Evolutionary conservation across 352 stramenopile species (phyloP).

Genomic region (Globisporangium camurandrum): DNA sequence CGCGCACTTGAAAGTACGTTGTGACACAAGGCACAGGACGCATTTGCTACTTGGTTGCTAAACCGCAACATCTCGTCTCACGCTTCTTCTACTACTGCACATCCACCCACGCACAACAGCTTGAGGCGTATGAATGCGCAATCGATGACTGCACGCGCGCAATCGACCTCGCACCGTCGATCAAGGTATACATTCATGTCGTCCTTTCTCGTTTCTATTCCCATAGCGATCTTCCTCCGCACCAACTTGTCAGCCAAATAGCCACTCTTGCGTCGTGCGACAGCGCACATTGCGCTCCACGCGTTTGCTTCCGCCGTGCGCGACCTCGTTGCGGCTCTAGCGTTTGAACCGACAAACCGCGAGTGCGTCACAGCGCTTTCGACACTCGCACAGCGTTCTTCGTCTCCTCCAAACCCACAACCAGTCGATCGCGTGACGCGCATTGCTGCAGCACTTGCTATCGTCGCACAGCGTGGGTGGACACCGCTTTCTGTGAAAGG

Average conservation of each 20-base stretch:
- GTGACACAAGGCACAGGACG: neutral
- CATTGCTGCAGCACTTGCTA: slow-evolving; percentile 21
- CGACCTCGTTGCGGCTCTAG: slow-evolving; percentile 34
- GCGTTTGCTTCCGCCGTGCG: slow-evolving; percentile 21
- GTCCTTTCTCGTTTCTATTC: no score
- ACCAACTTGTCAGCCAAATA: no score
- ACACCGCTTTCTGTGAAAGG: slow-evolving; percentile 30
- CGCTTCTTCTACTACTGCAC: neutral
- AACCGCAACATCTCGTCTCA: neutral
- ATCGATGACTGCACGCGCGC: slow-evolving; percentile 41
- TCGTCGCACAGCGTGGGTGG: slow-evolving; percentile 41
- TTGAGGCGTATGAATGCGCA: slow-evolving; percentile 28
- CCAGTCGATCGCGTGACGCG: slow-evolving; percentile 9
- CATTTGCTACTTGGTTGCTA: no score
- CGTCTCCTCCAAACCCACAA: no score
- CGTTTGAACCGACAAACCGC: slow-evolving; percentile 45
- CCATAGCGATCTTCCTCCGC: no score
- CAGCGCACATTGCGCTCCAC: slow-evolving; percentile 25
- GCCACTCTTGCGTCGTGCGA: slow-evolving; percentile 49
- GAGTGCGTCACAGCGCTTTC: slow-evolving; percentile 36
- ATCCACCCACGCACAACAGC: no score
- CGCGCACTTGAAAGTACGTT: slow-evolving; percentile 46
- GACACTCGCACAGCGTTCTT: slow-evolving; percentile 10
- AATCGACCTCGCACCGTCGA: slow-evolving; percentile 31
- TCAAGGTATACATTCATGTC: slow-evolving; percentile 38